Percentiles rank a stretch among this genome's conserved stretches.
These are phyloP conservation scores for Vachellia collinsii DNA, from an alignment of 306 rosid species.

Conservation along the genomic window DNA sequence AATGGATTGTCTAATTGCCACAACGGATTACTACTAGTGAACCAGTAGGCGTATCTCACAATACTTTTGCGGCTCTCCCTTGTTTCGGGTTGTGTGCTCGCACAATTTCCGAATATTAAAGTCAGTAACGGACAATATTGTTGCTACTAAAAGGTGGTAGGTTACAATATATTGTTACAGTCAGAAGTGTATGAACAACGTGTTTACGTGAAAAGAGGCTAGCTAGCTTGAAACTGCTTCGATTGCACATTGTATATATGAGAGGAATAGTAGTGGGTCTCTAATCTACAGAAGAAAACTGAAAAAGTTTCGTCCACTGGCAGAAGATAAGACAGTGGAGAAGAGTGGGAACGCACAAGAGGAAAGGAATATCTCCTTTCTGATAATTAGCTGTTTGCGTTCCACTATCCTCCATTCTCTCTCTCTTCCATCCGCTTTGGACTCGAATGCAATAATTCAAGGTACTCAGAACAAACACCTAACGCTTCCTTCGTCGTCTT, in stretches of 20 bases:
- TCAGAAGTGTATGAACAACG: not conserved
- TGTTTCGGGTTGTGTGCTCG: not conserved
- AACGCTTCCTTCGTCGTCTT: not conserved
- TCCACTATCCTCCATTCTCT: not conserved
- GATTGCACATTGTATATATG: not conserved
- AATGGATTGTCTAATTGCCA: not conserved
- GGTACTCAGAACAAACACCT: slow-evolving; percentile 31
- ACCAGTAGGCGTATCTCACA: slow-evolving; percentile 20
- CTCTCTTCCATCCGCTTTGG: slow-evolving; percentile 25
- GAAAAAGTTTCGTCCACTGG: not conserved
- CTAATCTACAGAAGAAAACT: slow-evolving; percentile 1
- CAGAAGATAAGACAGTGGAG: not conserved
- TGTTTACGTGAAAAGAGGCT: not conserved
- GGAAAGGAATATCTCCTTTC: slow-evolving; percentile 15
- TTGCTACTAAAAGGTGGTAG: not conserved
- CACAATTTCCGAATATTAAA: not conserved
- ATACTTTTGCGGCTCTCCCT: not conserved
- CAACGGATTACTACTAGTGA: slow-evolving; percentile 41
- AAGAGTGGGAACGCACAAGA: slow-evolving; percentile 34
- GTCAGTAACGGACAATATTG: not conserved
- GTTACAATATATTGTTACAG: not conserved
- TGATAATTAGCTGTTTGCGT: not conserved
- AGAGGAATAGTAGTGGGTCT: not conserved
- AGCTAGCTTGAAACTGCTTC: not conserved
- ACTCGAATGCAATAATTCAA: slow-evolving; percentile 41